Conservation (phyloP, 352 stramenopile genomes). For the Phytophthora tentaculata region DNA sequence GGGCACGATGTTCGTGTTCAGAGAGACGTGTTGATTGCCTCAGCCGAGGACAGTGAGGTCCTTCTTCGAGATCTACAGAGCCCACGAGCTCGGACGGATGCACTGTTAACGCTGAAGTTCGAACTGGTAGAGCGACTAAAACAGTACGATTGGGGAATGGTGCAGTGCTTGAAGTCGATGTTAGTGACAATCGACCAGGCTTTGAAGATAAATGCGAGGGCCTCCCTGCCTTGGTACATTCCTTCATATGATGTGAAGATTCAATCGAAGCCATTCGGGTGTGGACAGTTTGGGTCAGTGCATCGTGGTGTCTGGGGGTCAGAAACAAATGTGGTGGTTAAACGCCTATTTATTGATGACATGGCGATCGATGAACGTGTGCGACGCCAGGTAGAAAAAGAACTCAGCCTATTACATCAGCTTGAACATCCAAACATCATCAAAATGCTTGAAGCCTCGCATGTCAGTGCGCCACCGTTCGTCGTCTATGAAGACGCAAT, state of each 20-base stretch:
- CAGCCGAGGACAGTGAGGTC: neutral
- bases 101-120: slow-evolving; percentile 3
- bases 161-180: neutral
- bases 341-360: slow-evolving; percentile 22
- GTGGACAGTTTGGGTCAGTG: slow-evolving; percentile 25
- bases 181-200: neutral
- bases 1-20: neutral
- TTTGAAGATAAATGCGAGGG: neutral
- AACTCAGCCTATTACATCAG: slow-evolving; percentile 8
- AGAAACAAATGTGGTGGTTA: slow-evolving; percentile 33
- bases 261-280: slow-evolving; percentile 1
- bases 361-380: neutral
- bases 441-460: slow-evolving; percentile 35
- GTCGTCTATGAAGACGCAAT: slow-evolving; percentile 31
- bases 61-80: neutral
- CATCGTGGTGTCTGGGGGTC: slow-evolving; percentile 6
- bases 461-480: slow-evolving; percentile 30
- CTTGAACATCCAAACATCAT: slow-evolving; percentile 42
- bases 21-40: slow-evolving; percentile 1
- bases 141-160: neutral
- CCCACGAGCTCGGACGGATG: neutral
- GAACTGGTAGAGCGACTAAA: neutral
- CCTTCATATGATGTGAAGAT: slow-evolving; percentile 19
- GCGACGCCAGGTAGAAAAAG: neutral
- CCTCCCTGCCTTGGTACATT: slow-evolving; percentile 17